phyloP scores from a whole-genome alignment of 2,329 filamentous ascomycete genomes.

The Chaetothyriales sp. region DNA sequence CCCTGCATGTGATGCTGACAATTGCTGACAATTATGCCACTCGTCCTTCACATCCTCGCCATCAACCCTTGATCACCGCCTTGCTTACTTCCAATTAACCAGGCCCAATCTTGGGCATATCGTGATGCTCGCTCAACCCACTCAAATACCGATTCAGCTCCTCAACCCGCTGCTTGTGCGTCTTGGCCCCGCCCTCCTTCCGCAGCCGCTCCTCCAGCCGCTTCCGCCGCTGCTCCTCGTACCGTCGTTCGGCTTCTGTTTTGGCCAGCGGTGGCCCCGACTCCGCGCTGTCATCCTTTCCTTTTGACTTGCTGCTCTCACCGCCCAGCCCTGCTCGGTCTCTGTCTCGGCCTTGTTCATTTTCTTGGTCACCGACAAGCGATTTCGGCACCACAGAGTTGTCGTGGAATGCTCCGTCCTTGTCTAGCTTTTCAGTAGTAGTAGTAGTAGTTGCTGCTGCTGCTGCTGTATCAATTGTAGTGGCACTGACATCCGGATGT shows the following conservation, averaged over 20 bases:
- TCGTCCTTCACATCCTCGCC: background rate
- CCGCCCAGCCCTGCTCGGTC: constrained; percentile 15
- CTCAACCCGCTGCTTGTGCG: constrained; percentile 91
- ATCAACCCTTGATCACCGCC: background rate
- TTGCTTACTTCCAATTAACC: constrained; percentile 9
- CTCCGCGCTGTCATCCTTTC: constrained; percentile 20
- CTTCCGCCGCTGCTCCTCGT: constrained; percentile 70
- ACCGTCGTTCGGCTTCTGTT: constrained; percentile 69
- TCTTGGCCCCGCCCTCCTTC: constrained; percentile 70
- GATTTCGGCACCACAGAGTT: constrained; percentile 16
- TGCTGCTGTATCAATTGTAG: background rate
- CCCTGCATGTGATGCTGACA: no score
- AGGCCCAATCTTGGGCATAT: constrained; percentile 48
- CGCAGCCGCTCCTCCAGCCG: constrained; percentile 72
- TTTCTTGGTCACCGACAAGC: constrained; percentile 15
- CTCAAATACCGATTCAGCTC: constrained; percentile 90
- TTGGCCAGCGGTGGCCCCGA: constrained; percentile 38
- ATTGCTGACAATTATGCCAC: background rate
- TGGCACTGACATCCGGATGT: background rate
- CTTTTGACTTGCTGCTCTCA: constrained; percentile 10
- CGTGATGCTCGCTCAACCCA: constrained; percentile 87
- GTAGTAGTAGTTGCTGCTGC: no score
- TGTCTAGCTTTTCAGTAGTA: background rate
- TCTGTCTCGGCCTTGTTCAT: constrained; percentile 19
- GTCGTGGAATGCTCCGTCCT: constrained; percentile 7